Conservation (phyloP, 2,329 filamentous ascomycete genomes). For the Botrytis pseudocinerea region DNA sequence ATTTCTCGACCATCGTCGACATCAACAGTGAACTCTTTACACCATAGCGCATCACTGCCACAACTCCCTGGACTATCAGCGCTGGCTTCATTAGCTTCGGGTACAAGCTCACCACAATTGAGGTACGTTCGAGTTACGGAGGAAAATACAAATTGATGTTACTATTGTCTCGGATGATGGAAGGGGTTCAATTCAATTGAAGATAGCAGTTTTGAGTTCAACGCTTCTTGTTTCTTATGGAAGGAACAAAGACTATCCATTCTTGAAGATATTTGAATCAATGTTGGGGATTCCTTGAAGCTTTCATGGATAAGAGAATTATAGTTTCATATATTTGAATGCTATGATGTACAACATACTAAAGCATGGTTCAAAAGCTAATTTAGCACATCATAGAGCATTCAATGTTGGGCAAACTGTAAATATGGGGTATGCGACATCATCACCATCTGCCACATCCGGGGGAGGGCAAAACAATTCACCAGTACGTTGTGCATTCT, state of each 20-base stretch:
- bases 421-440: constrained; percentile 58
- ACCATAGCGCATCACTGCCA: constrained; percentile 45
- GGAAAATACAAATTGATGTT: constrained; percentile 6
- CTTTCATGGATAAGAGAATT: neutral
- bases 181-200: neutral
- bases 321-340: constrained; percentile 16
- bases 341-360: constrained; percentile 10
- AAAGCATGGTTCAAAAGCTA: constrained; percentile 29
- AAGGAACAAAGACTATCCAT: neutral
- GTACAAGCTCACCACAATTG: constrained; percentile 51
- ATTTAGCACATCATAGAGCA: constrained; percentile 32
- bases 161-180: constrained; percentile 13
- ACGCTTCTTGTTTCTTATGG: neutral
- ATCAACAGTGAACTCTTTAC: constrained; percentile 48
- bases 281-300: neutral
- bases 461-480: constrained; percentile 60
- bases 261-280: neutral
- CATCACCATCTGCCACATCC: constrained; percentile 60
- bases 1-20: constrained; percentile 56
- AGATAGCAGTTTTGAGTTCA: neutral
- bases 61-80: constrained; percentile 58
- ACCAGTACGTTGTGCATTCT: constrained; percentile 50
- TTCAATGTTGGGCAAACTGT: constrained; percentile 37
- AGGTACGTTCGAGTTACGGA: constrained; percentile 47
- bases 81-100: constrained; percentile 54